Percentiles rank a stretch among this genome's conserved stretches.
Conservation (phyloP, 148 eudicot genomes). For the Chenopodium album region DNA sequence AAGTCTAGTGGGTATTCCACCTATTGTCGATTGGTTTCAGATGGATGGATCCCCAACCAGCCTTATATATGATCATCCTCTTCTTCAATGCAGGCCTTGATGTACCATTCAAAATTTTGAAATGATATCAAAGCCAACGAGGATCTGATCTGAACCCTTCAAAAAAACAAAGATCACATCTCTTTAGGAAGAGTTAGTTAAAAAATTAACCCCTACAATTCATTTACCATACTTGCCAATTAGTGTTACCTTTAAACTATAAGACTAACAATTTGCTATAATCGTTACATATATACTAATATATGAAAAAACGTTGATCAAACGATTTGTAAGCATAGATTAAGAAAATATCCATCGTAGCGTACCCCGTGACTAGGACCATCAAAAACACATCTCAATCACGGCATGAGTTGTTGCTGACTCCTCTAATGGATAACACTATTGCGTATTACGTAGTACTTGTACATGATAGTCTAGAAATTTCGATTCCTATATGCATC, state of each 20-base stretch:
- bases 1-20: no score
- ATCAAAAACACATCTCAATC: background rate
- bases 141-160: background rate
- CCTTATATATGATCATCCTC: background rate
- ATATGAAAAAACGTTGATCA: no score
- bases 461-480: background rate
- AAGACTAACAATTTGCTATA: no score
- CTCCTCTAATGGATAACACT: background rate
- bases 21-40: background rate
- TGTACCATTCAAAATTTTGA: background rate
- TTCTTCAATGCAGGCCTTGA: background rate
- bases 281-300: no score
- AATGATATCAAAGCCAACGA: background rate
- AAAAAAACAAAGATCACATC: background rate
- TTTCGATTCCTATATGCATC: background rate
- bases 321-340: background rate
- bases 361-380: background rate
- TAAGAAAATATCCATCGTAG: background rate
- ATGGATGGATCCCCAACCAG: background rate
- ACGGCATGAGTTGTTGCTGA: slow-evolving; percentile 12
- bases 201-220: background rate
- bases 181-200: background rate
- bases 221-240: no score
- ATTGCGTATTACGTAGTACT: background rate
- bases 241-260: no score